These are phyloP conservation scores for Leptographium wingfieldii DNA, from an alignment of 2,329 filamentous ascomycete species.

Conservation along the genomic window DNA sequence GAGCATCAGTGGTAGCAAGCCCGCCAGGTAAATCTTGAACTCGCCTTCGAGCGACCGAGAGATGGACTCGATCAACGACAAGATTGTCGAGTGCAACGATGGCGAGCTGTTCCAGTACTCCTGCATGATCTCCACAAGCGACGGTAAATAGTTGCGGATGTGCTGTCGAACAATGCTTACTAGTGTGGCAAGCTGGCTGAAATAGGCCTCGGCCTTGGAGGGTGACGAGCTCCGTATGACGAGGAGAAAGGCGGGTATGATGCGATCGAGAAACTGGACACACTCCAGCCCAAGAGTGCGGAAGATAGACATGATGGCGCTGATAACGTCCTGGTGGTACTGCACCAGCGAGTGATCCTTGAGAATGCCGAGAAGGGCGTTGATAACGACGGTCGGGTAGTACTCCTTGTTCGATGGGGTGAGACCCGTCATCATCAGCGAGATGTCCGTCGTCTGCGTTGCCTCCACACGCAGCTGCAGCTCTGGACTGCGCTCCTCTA, in stretches of 20 bases:
- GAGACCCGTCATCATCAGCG: slow-evolving; percentile 92
- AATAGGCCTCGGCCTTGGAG: slow-evolving; percentile 82
- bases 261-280: slow-evolving; percentile 84
- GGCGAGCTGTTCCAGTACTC: slow-evolving; percentile 80
- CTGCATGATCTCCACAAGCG: slow-evolving; percentile 74
- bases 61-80: slow-evolving; percentile 87
- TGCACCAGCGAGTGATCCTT: slow-evolving; percentile 82
- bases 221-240: slow-evolving; percentile 75
- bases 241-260: slow-evolving; percentile 83
- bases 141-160: slow-evolving; percentile 78
- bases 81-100: slow-evolving; percentile 77
- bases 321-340: slow-evolving; percentile 87
- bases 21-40: slow-evolving; percentile 91
- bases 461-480: slow-evolving; percentile 54
- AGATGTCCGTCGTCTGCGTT: slow-evolving; percentile 74
- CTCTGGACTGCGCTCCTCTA: slow-evolving; percentile 79
- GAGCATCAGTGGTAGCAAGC: slow-evolving; percentile 84
- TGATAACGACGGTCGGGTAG: slow-evolving; percentile 95
- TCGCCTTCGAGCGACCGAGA: slow-evolving; percentile 89
- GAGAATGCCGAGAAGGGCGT: slow-evolving; percentile 81
- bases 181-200: slow-evolving; percentile 86
- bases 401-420: slow-evolving; percentile 97
- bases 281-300: slow-evolving; percentile 92
- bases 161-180: slow-evolving; percentile 95
- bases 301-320: slow-evolving; percentile 98